Base-by-base conservation (phyloP, 768 basidiomycete genomes). In the Mycena sanguinolenta region DNA sequence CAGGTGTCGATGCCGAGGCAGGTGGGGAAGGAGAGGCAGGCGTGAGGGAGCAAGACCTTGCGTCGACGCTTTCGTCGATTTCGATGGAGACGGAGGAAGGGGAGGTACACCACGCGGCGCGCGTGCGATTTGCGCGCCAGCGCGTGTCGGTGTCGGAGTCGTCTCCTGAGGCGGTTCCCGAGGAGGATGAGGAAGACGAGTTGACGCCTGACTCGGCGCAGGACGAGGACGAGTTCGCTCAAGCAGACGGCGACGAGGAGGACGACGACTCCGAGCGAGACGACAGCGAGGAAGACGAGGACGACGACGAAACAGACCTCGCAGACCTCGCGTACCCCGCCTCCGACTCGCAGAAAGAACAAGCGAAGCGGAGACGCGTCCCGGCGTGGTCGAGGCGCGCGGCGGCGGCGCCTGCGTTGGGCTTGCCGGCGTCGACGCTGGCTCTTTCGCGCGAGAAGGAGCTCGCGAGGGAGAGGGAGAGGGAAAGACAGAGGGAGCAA, bases 311-410 rank as follows among this genome's bases (percentile, higher is more conserved):
- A 34, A 34, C 19, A 21, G 44, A 21, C 44, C 44, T 46, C 44
- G 44, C 44, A 16, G 49, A 30, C 42, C 52, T 55, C 23, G 59
- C 61, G 58, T 38, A 49, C 39, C 10, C 39, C 21, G 25, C 8
- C 34, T 16, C 25, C 28, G 23, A n/a, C 59, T 4, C n/a, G 34
- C 32, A 34, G 6, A 34, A 34, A 34, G 32, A n/a, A n/a, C n/a
- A n/a, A n/a, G n/a, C n/a, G n/a, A n/a, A 34, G 4, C 32, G 32
- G 6, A 64, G 55, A 16, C 81, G 80, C 25, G 74, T 8, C 5
- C 19, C 44, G 44, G 44, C 75, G 21, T 87, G 86, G 86, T 84
- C 84, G 1, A 60, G 82, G 46, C 84, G 85, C 32, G 86, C 85
- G 3, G 66, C 82, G 0, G 84, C 84, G 63, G 82, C 85, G 9